Evolutionary conservation across 139 green algal genomes (phyloP), one percentile per base, ranked within the genome.

Genomic region (Spirogloea muscicola): DNA sequence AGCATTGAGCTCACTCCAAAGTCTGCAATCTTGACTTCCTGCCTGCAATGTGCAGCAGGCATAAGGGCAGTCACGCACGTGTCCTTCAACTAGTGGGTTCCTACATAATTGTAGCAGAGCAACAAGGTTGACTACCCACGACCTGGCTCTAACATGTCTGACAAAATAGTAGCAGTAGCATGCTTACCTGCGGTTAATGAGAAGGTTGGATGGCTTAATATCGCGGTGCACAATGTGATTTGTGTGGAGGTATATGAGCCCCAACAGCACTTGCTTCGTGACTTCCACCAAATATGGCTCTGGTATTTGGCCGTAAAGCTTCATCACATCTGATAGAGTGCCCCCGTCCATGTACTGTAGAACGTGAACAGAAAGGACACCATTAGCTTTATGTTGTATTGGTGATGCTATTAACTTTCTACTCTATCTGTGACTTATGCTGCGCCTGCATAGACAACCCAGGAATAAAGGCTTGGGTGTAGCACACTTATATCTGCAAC

Each of bases 21-120:
- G 48, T 82, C 74, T n/a, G 74, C 72, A 25, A 82, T 82, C 46
- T 82, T 82, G 41, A 82, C 74, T 63, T 80, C 42, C n/a, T n/a
- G 7, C 7, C 7, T 9, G 52, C 31, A 33, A 33, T 31, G 40
- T 31, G 52, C 6, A 62, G 52, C 6, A 39, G 52, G 5, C 18
- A 39, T 31, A 6, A 62, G 52, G 27, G 10, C 33, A 6, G n/a
- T 4, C 25, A 6, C n/a, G 59, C 37, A 63, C 25, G 39, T 27
- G 33, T 7, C 60, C 60, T 31, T 21, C 21, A 21, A 21, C 21
- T 21, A 21, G 21, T 31, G 21, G 21, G 60, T 70, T 25, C 60
- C 60, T 29, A 70, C 60, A 33, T 29, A 70, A 7, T 29, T 60
- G 9, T 58, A 29, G 60, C 60, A 70, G 42, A 7, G 60, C 37